Evolutionary conservation across 2,329 filamentous ascomycete species (phyloP).

Genomic region (Aciculosporium take): DNA sequence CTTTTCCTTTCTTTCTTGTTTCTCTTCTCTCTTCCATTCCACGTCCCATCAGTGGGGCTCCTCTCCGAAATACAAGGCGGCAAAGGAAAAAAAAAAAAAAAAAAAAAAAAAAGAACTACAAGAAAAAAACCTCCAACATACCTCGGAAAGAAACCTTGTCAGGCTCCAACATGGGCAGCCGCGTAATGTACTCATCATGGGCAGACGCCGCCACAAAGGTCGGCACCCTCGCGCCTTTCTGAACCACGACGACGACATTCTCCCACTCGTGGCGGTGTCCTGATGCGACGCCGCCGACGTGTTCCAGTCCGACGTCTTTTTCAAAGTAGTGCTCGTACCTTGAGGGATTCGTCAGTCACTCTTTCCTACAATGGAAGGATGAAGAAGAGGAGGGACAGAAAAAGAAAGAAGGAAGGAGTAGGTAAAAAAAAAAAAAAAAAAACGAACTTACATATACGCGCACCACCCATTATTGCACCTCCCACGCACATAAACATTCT

Average conservation of each 20-base stretch:
- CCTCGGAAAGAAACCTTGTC: not conserved
- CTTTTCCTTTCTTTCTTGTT: too few species aligned
- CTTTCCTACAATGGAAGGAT: too few species aligned
- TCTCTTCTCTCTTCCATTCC: too few species aligned
- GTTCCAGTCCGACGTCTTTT: conserved; percentile 9
- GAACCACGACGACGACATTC: conserved; percentile 11
- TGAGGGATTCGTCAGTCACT: not conserved
- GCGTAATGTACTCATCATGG: conserved; percentile 17
- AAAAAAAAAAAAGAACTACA: not conserved
- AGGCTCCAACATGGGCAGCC: conserved; percentile 4
- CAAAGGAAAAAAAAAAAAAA: not conserved
- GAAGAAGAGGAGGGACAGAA: too few species aligned
- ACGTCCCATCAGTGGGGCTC: too few species aligned
- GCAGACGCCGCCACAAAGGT: conserved; percentile 14
- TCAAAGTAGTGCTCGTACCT: conserved; percentile 14
- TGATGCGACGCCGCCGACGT: not conserved
- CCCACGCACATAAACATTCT: conserved; percentile 13
- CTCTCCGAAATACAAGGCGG: not conserved
- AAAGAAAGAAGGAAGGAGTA: too few species aligned
- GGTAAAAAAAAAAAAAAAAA: not conserved
- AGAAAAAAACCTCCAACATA: too few species aligned
- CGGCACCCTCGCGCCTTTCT: conserved; percentile 2
- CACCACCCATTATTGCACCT: conserved; percentile 15
- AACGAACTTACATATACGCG: conserved; percentile 11
- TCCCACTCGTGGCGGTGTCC: conserved; percentile 15